Evolutionary conservation across 257 asterid genomes (phyloP).

Genomic region (Gardenia jasminoides): DNA sequence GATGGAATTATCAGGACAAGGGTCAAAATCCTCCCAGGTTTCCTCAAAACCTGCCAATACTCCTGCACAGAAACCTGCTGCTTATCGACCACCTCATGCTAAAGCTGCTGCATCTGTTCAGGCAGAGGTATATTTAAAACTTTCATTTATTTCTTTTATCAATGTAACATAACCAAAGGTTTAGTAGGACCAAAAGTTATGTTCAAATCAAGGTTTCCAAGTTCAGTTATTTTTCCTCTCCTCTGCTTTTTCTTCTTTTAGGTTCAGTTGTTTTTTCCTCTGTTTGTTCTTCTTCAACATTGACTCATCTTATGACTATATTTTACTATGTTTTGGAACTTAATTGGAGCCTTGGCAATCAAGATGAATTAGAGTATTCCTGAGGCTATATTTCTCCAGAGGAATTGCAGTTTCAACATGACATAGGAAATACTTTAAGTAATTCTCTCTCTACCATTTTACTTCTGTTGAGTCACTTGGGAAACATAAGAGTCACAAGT

Average conservation of each 20-base stretch:
- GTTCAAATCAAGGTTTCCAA: not conserved
- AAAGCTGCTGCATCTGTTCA: constrained; percentile 85
- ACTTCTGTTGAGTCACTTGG: not conserved
- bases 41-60: constrained; percentile 55
- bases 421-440: not conserved
- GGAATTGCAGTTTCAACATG: not conserved
- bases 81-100: constrained; percentile 96
- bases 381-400: not conserved
- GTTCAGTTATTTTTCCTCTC: not conserved
- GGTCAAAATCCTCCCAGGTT: constrained; percentile 51
- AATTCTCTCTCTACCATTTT: not conserved
- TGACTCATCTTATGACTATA: not conserved
- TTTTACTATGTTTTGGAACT: not conserved
- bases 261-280: not conserved
- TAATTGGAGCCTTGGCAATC: not conserved
- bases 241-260: too few species aligned
- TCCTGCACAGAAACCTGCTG: constrained; percentile 76
- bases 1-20: constrained; percentile 51
- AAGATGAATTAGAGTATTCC: not conserved
- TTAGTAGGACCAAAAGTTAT: not conserved
- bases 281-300: not conserved
- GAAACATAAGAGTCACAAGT: not conserved
- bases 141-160: not conserved
- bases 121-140: constrained; percentile 62
- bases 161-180: not conserved